Conservation (phyloP, 2,329 filamentous ascomycete genomes). For the Plenodomus tracheiphilus region DNA sequence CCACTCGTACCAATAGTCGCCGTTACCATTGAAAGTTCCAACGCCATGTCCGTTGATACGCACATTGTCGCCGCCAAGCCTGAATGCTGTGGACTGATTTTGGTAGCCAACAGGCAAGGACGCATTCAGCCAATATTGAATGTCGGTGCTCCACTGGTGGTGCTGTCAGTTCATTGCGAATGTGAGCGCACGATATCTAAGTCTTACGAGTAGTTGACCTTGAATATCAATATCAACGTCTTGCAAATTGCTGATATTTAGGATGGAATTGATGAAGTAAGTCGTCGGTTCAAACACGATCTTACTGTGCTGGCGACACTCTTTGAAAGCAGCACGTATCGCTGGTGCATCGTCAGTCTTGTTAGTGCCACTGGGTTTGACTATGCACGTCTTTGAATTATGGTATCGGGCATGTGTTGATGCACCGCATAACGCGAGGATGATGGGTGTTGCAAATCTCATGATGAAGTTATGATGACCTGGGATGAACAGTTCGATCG, state of each 20-base stretch:
- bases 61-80: slow-evolving; percentile 56
- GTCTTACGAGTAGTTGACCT: slow-evolving; percentile 23
- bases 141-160: slow-evolving; percentile 27
- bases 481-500: background rate
- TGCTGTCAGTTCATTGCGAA: background rate
- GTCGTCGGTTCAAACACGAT: slow-evolving; percentile 26
- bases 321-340: slow-evolving; percentile 28
- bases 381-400: slow-evolving; percentile 15
- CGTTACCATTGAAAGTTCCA: slow-evolving; percentile 63
- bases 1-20: slow-evolving; percentile 63
- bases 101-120: slow-evolving; percentile 40
- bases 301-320: slow-evolving; percentile 24
- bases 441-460: background rate
- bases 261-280: slow-evolving; percentile 26
- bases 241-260: slow-evolving; percentile 27
- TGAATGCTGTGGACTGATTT: slow-evolving; percentile 34
- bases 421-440: slow-evolving; percentile 1
- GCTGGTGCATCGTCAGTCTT: slow-evolving; percentile 30
- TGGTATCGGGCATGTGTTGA: background rate
- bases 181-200: background rate
- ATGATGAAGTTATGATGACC: background rate
- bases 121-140: slow-evolving; percentile 33
- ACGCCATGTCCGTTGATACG: slow-evolving; percentile 54
- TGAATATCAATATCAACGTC: slow-evolving; percentile 32
- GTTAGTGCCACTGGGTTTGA: slow-evolving; percentile 21